These are phyloP conservation scores for Claviceps quebecensis DNA, from an alignment of 2,329 filamentous ascomycete species.

Conservation along the genomic window DNA sequence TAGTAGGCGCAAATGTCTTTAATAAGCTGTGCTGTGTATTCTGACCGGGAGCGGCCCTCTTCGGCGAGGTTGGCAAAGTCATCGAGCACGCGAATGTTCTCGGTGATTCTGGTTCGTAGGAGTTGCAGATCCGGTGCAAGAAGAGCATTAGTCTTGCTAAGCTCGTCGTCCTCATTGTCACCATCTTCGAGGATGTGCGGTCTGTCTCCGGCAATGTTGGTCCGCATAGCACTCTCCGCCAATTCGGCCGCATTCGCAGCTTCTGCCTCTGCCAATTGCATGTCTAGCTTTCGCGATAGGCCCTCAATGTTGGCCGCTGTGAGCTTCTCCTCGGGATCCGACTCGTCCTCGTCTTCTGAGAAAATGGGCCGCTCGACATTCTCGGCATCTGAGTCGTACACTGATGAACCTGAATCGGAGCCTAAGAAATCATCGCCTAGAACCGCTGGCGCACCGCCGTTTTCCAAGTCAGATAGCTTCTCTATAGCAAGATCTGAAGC, in stretches of 20 bases:
- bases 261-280: constrained; percentile 60
- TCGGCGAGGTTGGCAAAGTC: constrained; percentile 75
- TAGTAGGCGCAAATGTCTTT: constrained; percentile 95
- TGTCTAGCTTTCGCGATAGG: constrained; percentile 71
- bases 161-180: constrained; percentile 42
- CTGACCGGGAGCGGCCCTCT: constrained; percentile 65
- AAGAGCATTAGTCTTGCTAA: constrained; percentile 44
- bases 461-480: constrained; percentile 26
- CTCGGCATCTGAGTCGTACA: constrained; percentile 58
- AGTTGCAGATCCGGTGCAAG: constrained; percentile 84
- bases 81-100: constrained; percentile 81
- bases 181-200: constrained; percentile 53
- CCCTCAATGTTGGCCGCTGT: constrained; percentile 95
- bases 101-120: constrained; percentile 76
- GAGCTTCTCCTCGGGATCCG: constrained; percentile 75
- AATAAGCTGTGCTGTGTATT: constrained; percentile 76
- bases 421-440: constrained; percentile 47
- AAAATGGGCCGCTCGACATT: constrained; percentile 53
- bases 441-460: constrained; percentile 18
- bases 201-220: constrained; percentile 74
- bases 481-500: constrained; percentile 33
- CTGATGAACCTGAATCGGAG: constrained; percentile 41
- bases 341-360: constrained; percentile 87
- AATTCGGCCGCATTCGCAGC: constrained; percentile 76
- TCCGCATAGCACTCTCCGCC: constrained; percentile 74